Evolutionary conservation across 257 asterid species (phyloP).

Genomic region (Nicotiana benthamiana): DNA sequence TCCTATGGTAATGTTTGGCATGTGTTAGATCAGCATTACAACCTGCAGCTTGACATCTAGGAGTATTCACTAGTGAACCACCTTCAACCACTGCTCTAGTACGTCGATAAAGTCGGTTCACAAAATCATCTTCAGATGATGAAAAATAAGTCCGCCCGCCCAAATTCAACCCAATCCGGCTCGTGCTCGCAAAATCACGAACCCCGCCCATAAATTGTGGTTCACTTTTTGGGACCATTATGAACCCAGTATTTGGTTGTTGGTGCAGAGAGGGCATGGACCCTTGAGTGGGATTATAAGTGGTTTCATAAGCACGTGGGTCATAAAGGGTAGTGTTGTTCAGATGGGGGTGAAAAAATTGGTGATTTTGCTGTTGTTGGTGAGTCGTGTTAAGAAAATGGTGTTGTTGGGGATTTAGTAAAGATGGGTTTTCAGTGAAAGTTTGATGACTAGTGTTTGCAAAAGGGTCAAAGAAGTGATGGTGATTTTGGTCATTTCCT

Average conservation of each 20-base stretch:
- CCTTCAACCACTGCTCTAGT: constrained; percentile 63
- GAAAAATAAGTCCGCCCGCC: constrained; percentile 94
- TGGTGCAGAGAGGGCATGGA: constrained; percentile 55
- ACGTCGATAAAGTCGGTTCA: constrained; percentile 97
- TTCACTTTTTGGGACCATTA: constrained; percentile 76
- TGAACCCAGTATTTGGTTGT: constrained; percentile 38
- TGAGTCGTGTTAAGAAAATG: constrained; percentile 21
- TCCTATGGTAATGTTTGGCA: constrained; percentile 96
- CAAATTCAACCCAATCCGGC: constrained; percentile 65
- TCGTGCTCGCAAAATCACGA: constrained; percentile 16
- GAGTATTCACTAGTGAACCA: constrained; percentile 55
- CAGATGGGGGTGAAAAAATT: constrained; percentile 29
- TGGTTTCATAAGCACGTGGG: constrained; percentile 37
- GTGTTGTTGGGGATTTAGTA: constrained; percentile 31
- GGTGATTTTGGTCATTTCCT: constrained; percentile 42
- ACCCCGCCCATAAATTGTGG: constrained; percentile 34
- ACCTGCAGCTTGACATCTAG: constrained; percentile 91
- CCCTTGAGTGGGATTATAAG: constrained; percentile 12
- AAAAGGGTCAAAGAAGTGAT: constrained; percentile 44
- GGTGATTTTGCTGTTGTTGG: constrained; percentile 30
- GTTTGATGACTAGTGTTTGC: constrained; percentile 17
- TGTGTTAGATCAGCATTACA: constrained; percentile 86
- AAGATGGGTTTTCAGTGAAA: constrained; percentile 23
- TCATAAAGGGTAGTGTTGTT: constrained; percentile 32
- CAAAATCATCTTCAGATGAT: constrained; percentile 87